Percentiles rank a stretch among this genome's conserved stretches.
These are phyloP conservation scores for Diplodia sapinea DNA, from an alignment of 2,329 filamentous ascomycete genomes.

Conservation along the genomic window DNA sequence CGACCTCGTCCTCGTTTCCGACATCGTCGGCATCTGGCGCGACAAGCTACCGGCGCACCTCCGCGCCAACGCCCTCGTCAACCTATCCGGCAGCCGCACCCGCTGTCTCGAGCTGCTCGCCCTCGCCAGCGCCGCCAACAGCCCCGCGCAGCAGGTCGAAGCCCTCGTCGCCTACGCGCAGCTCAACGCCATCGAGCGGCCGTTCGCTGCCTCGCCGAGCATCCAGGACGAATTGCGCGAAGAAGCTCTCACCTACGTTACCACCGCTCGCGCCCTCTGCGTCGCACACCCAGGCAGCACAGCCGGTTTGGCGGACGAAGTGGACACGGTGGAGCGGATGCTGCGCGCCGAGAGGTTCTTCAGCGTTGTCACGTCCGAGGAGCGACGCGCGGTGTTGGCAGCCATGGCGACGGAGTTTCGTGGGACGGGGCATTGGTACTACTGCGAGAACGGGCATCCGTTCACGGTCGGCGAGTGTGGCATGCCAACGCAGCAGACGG, in stretches of 20 bases:
- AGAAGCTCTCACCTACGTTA: conserved; percentile 6
- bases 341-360: conserved; percentile 11
- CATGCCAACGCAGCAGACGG: conserved; percentile 66
- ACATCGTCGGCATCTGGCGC: conserved; percentile 46
- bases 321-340: conserved; percentile 50
- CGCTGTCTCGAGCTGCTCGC: conserved; percentile 49
- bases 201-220: conserved; percentile 1
- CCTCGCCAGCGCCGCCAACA: conserved; percentile 43
- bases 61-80: conserved; percentile 34
- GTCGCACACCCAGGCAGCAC: neutral
- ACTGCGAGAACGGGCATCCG: conserved; percentile 62
- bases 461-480: conserved; percentile 71
- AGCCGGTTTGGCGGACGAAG: conserved; percentile 48
- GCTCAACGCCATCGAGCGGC: conserved; percentile 54
- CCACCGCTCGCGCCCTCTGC: neutral
- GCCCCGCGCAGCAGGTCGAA: conserved; percentile 56
- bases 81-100: conserved; percentile 44
- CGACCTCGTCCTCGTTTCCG: conserved; percentile 55
- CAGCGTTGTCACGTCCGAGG: conserved; percentile 28
- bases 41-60: conserved; percentile 20
- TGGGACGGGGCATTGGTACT: conserved; percentile 66
- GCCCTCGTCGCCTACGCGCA: conserved; percentile 58
- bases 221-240: conserved; percentile 33
- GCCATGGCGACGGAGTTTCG: conserved; percentile 55
- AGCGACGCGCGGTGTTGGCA: conserved; percentile 31